phyloP scores from a whole-genome alignment of 352 stramenopile species.

The Globisporangium heterothallicum region DNA sequence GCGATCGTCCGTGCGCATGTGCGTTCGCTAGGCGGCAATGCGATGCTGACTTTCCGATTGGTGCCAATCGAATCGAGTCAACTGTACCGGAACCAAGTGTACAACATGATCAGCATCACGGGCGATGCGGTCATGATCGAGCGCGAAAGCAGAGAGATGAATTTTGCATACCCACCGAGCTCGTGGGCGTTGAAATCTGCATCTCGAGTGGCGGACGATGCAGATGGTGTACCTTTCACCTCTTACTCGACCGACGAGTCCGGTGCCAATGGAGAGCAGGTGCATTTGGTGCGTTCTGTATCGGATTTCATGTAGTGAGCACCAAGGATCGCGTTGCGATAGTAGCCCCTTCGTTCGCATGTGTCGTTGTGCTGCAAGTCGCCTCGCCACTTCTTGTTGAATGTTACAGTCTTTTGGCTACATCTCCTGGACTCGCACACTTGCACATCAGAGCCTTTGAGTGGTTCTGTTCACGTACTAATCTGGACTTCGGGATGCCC shows the following conservation, averaged over 20 bases:
- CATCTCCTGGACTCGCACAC: no score
- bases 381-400: no score
- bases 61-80: slow-evolving; percentile 86
- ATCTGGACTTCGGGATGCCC: no score
- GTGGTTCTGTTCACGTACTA: no score
- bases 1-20: slow-evolving; percentile 84
- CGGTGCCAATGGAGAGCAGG: not conserved
- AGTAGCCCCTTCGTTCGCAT: not conserved
- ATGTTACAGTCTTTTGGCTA: no score
- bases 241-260: not conserved
- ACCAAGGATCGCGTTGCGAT: not conserved
- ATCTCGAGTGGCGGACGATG: slow-evolving; percentile 9
- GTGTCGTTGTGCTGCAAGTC: no score
- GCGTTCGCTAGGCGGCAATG: slow-evolving; percentile 75
- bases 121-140: slow-evolving; percentile 82
- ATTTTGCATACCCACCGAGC: slow-evolving; percentile 22
- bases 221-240: slow-evolving; percentile 8
- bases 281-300: not conserved
- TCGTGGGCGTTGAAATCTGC: slow-evolving; percentile 29
- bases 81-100: slow-evolving; percentile 86
- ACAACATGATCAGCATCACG: slow-evolving; percentile 91
- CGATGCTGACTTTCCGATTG: slow-evolving; percentile 83
- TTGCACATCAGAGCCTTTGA: no score
- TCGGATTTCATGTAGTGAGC: not conserved
- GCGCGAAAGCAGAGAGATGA: slow-evolving; percentile 33